Evolutionary conservation across 1,139 yeast species (phyloP).

Genomic region (Barnettozyma hawaiiensis): DNA sequence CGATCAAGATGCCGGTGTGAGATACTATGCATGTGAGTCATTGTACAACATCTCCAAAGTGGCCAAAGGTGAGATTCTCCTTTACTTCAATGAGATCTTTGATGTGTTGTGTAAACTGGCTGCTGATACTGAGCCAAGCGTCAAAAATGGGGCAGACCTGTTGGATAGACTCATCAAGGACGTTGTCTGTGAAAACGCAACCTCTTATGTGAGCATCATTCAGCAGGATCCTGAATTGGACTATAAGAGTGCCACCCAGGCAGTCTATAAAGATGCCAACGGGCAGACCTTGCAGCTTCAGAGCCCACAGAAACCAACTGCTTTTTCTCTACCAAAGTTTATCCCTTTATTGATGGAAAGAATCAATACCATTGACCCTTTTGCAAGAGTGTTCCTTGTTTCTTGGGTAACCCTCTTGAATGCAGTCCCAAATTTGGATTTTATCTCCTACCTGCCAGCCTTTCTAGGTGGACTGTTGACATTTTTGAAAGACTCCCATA

Average conservation of each 20-base stretch:
- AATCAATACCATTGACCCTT: constrained; percentile 88
- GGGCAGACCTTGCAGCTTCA: constrained; percentile 63
- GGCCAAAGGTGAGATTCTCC: constrained; percentile 88
- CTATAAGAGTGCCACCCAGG: constrained; percentile 42
- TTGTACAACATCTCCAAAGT: constrained; percentile 94
- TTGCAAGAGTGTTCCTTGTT: constrained; percentile 83
- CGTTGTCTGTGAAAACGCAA: constrained; percentile 92
- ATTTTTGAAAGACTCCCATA: constrained; percentile 77
- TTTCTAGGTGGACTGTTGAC: constrained; percentile 81
- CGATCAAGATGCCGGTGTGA: constrained; percentile 92
- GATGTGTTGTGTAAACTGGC: constrained; percentile 88
- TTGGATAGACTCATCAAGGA: constrained; percentile 88
- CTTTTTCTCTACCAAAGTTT: constrained; percentile 82
- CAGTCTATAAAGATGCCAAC: constrained; percentile 41
- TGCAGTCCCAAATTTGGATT: constrained; percentile 86
- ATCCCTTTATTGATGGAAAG: constrained; percentile 87
- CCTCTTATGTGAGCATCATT: constrained; percentile 81
- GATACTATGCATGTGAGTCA: constrained; percentile 96
- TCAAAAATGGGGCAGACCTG: constrained; percentile 93
- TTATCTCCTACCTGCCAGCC: constrained; percentile 82
- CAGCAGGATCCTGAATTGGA: constrained; percentile 45
- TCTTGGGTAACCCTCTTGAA: constrained; percentile 90
- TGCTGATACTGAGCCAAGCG: constrained; percentile 88
- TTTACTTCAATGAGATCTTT: constrained; percentile 90
- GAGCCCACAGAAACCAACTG: constrained; percentile 62